Percentiles rank a stretch among this genome's conserved stretches.
Conservation (phyloP, 176 grass and related monocot genomes). For the Rhipidocladum racemiflorum region DNA sequence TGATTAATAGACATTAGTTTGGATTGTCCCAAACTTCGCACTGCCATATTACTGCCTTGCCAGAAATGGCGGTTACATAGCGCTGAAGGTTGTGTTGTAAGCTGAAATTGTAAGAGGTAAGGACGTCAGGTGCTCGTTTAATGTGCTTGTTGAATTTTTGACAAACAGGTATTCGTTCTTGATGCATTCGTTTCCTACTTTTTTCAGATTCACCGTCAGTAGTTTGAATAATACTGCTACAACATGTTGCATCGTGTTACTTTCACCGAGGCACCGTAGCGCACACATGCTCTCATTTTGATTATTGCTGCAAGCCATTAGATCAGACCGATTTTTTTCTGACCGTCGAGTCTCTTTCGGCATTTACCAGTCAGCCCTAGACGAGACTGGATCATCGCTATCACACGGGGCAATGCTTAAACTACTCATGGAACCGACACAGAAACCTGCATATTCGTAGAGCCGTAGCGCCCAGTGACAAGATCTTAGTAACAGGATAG, state of each 20-base stretch:
- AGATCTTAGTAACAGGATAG: not conserved
- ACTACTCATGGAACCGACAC: not conserved
- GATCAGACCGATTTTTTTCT: not conserved
- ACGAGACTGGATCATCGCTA: not conserved
- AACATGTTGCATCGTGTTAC: not conserved
- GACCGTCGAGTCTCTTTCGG: not conserved
- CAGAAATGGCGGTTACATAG: not conserved
- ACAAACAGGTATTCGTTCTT: not conserved
- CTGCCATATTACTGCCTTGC: not conserved
- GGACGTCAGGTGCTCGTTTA: not conserved
- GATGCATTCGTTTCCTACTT: not conserved
- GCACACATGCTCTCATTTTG: not conserved
- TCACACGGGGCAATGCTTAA: not conserved
- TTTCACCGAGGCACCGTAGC: not conserved
- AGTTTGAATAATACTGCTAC: not conserved
- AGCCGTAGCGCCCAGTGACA: not conserved
- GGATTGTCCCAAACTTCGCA: not conserved
- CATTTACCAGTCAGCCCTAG: not conserved
- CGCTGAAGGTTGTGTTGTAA: not conserved
- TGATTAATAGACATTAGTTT: not conserved
- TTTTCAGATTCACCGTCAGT: not conserved
- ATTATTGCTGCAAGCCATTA: not conserved
- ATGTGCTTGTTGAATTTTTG: not conserved
- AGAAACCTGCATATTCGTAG: not conserved
- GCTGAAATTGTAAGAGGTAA: not conserved